Percentiles rank a stretch among this genome's conserved stretches.
Evolutionary conservation across 2,329 filamentous ascomycete species (phyloP).

Genomic region (Cyphellophora europaea): DNA sequence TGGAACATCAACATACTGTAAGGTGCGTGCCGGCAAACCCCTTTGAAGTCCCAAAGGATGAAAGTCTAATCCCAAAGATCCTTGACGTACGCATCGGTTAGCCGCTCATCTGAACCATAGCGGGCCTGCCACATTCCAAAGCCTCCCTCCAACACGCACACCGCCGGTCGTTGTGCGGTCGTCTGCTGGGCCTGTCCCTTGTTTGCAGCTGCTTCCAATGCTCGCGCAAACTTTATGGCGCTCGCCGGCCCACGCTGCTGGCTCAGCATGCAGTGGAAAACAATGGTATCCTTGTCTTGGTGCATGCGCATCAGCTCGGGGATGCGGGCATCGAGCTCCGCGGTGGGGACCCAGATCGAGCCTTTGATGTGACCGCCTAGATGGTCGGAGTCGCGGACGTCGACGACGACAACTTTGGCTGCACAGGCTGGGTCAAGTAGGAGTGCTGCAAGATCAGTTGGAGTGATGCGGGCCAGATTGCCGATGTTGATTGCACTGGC

Average conservation of each 20-base stretch:
- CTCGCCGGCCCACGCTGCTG: constrained; percentile 84
- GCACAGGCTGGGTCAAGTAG: constrained; percentile 44
- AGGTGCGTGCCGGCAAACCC: no score
- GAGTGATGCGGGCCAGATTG: constrained; percentile 57
- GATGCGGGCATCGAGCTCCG: constrained; percentile 63
- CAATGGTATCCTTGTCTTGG: constrained; percentile 66
- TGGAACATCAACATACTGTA: no score
- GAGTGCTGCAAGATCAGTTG: constrained; percentile 57
- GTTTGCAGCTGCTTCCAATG: constrained; percentile 7
- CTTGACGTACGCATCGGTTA: constrained; percentile 78
- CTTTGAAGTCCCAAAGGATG: no score
- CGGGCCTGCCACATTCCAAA: constrained; percentile 85
- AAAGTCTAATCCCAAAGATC: constrained; percentile 62
- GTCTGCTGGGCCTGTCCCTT: constrained; percentile 7
- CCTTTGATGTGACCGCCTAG: constrained; percentile 81
- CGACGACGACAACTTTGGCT: constrained; percentile 61
- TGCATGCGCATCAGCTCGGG: constrained; percentile 75
- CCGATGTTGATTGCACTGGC: constrained; percentile 48
- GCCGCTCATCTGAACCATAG: constrained; percentile 61
- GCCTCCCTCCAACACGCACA: constrained; percentile 73
- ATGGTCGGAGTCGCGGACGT: constrained; percentile 85
- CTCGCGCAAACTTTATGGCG: constrained; percentile 60
- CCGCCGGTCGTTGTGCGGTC: constrained; percentile 41
- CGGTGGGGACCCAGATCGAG: constrained; percentile 65
- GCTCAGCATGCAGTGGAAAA: constrained; percentile 90